Evolutionary conservation across 169 alveolate species (phyloP), one percentile per base, ranked within the genome.

Genomic region (Babesia bovis): DNA sequence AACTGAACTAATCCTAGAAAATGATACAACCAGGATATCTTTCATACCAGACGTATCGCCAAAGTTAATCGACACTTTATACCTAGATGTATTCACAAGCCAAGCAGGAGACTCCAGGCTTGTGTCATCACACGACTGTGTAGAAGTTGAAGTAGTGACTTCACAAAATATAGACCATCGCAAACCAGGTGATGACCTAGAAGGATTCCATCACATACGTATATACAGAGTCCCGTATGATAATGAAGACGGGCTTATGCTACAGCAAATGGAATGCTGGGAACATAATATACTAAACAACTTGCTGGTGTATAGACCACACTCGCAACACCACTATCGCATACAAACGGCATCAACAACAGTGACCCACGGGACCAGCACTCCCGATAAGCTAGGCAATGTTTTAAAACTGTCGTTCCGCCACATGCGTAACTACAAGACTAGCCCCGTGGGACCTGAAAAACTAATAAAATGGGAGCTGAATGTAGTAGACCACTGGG

Each of bases 291-390:
- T 61, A 30, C 44, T 78, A 30, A 60, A 78, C 59, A 63, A 38
- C 66, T 7, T 68, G 44, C 38, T 68, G 26, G 76, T 78, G 10
- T 78, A 78, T 41, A 19, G 86, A 47, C 86, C 86, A 3, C 81
- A 78, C 41, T 78, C 86, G 66, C 59, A 78, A 4, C 58, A 78
- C 45, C 86, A 78, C 45, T 78, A 65, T 45, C 63, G 67, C 40
- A 42, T 52, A 9, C 49, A 45, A 35, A 55, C 67, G 28, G 21
- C 60, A 1, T 63, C 73, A 25, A 47, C 19, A 2, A 25, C 47
- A 26, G 32, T 13, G 0, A 49, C 26, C 25, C 13, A 23, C 4
- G 35, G 1, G 1, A 55, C 50, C 3, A 33, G 12, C 2, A 50
- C 30, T 17, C 25, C 15, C n/a, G 13, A 0, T 19, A 50, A 0